Percentiles rank a stretch among this genome's conserved stretches.
phyloP scores from a whole-genome alignment of 192 early-diverging fungal genomes.

The Umbelopsis vinacea region DNA sequence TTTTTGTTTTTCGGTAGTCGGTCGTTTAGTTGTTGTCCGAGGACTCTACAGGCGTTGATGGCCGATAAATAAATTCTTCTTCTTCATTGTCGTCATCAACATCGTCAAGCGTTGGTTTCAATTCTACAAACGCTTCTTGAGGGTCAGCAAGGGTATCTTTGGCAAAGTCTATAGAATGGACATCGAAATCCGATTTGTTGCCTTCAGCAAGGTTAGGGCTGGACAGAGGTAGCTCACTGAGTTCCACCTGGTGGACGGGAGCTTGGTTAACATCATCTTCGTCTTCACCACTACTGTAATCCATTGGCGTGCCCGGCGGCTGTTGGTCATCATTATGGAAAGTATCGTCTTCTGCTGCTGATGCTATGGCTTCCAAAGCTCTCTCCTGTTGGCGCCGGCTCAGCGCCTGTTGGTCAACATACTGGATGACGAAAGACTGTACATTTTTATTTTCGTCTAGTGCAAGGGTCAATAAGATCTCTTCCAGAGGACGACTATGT shows the following conservation, averaged over 20 bases:
- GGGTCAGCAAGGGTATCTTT: slow-evolving; percentile 16
- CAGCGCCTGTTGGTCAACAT: slow-evolving; percentile 10
- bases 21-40: not conserved
- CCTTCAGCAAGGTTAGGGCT: slow-evolving; percentile 20
- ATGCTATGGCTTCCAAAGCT: not conserved
- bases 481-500: slow-evolving; percentile 10
- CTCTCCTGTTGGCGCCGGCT: not conserved
- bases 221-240: slow-evolving; percentile 26
- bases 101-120: not conserved
- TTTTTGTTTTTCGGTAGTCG: not conserved
- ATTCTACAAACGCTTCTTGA: slow-evolving; percentile 30
- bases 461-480: not conserved
- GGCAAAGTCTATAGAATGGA: not conserved
- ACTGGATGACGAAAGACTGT: slow-evolving; percentile 12
- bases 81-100: slow-evolving; percentile 31
- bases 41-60: slow-evolving; percentile 5
- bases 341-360: slow-evolving; percentile 22
- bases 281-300: slow-evolving; percentile 31
- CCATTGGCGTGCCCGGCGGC: slow-evolving; percentile 41
- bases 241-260: slow-evolving; percentile 9
- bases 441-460: slow-evolving; percentile 26
- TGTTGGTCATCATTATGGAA: slow-evolving; percentile 18
- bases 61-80: slow-evolving; percentile 26
- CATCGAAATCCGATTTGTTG: slow-evolving; percentile 10
- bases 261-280: slow-evolving; percentile 8